A percentile compares a stretch with the other conserved stretches of the same genome.
Conservation (phyloP, 2,329 filamentous ascomycete species). For the Ceratocystis diversiconidia region DNA sequence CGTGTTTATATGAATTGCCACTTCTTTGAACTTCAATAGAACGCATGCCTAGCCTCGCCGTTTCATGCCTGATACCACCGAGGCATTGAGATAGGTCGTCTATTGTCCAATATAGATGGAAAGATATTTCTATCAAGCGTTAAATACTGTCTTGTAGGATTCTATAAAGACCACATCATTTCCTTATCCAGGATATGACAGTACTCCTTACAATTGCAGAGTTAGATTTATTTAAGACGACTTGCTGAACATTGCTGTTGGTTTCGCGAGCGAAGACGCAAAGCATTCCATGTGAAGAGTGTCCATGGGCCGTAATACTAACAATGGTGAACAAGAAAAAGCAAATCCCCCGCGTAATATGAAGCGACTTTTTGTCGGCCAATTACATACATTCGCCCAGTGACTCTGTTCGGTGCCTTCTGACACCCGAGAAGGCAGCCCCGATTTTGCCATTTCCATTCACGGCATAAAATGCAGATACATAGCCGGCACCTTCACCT, state of each 20-base stretch:
- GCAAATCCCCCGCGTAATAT: too few species aligned
- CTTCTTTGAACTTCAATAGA: conserved; percentile 19
- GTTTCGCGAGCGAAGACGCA: conserved; percentile 18
- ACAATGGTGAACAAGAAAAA: conserved; percentile 2
- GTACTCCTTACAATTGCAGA: conserved; percentile 12
- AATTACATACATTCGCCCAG: too few species aligned
- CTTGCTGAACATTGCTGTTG: not conserved
- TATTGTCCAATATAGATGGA: conserved; percentile 16
- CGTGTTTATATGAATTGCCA: conserved; percentile 3
- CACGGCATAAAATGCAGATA: too few species aligned
- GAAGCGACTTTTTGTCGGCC: too few species aligned
- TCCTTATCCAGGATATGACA: conserved; percentile 8
- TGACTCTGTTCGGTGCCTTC: too few species aligned
- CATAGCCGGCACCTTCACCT: too few species aligned
- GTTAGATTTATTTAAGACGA: conserved; percentile 8
- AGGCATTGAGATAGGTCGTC: conserved; percentile 16
- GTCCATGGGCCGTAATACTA: conserved; percentile 19
- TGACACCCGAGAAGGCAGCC: too few species aligned
- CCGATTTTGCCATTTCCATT: too few species aligned
- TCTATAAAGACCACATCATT: conserved; percentile 19
- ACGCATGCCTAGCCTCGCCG: conserved; percentile 13
- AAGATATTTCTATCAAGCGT: conserved; percentile 18
- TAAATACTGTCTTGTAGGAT: conserved; percentile 15
- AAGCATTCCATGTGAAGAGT: conserved; percentile 11
- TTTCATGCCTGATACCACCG: conserved; percentile 7